Evolutionary conservation across 78 protist species (phyloP).

Genomic region (Protostelium mycophagum): DNA sequence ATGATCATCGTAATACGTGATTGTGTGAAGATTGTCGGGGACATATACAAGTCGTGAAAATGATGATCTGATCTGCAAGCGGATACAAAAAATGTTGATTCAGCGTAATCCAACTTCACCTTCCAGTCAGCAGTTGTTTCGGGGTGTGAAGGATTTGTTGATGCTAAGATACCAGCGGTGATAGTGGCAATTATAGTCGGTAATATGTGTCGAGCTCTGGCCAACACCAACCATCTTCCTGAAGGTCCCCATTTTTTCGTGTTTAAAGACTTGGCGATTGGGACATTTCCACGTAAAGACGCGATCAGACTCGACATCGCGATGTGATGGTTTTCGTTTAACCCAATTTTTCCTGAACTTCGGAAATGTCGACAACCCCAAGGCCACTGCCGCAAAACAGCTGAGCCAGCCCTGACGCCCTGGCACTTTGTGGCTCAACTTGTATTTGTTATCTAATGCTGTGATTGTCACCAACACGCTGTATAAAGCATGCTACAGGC

Average conservation of each 20-base stretch:
- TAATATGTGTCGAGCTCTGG: background rate
- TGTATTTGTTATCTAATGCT: too few relatives aligned
- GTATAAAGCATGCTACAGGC: too few relatives aligned
- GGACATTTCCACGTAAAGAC: background rate
- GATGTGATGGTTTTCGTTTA: background rate
- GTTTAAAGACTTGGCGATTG: background rate
- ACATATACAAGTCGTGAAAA: background rate
- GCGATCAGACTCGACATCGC: background rate
- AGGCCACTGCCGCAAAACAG: too few relatives aligned
- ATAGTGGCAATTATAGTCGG: background rate
- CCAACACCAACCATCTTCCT: background rate
- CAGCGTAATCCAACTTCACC: too few relatives aligned
- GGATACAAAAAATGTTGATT: too few relatives aligned
- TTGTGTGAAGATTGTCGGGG: background rate
- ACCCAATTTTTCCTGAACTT: too few relatives aligned
- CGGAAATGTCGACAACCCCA: too few relatives aligned
- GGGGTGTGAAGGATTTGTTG: background rate
- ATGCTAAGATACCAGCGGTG: background rate
- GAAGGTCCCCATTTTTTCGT: background rate
- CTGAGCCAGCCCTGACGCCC: too few relatives aligned
- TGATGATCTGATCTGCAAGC: too few relatives aligned
- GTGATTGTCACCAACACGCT: too few relatives aligned
- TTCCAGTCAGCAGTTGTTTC: background rate
- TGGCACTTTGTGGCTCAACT: too few relatives aligned
- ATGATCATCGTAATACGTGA: background rate